Percentiles rank a stretch among this genome's conserved stretches.
phyloP scores from a whole-genome alignment of 1,139 yeast species.

The Zygoascus sp. region DNA sequence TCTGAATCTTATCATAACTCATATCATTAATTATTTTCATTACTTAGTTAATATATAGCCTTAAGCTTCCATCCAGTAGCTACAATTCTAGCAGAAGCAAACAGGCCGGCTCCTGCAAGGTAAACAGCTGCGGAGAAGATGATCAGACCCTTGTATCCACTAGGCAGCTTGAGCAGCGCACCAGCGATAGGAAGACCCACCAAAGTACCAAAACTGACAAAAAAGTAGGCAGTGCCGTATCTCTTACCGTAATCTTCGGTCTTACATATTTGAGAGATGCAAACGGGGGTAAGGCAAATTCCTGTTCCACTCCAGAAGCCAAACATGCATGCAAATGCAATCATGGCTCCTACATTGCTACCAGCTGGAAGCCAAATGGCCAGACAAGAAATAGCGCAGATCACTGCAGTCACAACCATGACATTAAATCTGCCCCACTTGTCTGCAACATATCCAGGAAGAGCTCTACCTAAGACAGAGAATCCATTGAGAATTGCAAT shows the following conservation, averaged over 20 bases:
- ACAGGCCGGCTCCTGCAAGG: slow-evolving; percentile 25
- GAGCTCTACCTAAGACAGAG: slow-evolving; percentile 46
- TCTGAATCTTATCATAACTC: neutral
- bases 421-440: slow-evolving; percentile 50
- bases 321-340: slow-evolving; percentile 46
- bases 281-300: slow-evolving; percentile 45
- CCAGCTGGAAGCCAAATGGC: slow-evolving; percentile 56
- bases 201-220: slow-evolving; percentile 56
- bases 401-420: slow-evolving; percentile 41
- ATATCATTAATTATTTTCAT: neutral
- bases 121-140: slow-evolving; percentile 32
- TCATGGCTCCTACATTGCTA: slow-evolving; percentile 37
- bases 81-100: slow-evolving; percentile 25
- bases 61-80: slow-evolving; percentile 28
- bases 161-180: slow-evolving; percentile 35
- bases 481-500: slow-evolving; percentile 45
- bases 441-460: slow-evolving; percentile 49
- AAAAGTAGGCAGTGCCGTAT: slow-evolving; percentile 64
- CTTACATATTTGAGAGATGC: slow-evolving; percentile 54
- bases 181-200: slow-evolving; percentile 53
- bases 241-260: slow-evolving; percentile 63
- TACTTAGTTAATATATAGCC: slow-evolving; percentile 11
- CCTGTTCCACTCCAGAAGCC: slow-evolving; percentile 53
- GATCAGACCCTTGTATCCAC: slow-evolving; percentile 31
- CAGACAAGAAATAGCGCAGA: slow-evolving; percentile 36